Base-by-base conservation (phyloP, 345 rosid genomes). In the Durio zibethinus region DNA sequence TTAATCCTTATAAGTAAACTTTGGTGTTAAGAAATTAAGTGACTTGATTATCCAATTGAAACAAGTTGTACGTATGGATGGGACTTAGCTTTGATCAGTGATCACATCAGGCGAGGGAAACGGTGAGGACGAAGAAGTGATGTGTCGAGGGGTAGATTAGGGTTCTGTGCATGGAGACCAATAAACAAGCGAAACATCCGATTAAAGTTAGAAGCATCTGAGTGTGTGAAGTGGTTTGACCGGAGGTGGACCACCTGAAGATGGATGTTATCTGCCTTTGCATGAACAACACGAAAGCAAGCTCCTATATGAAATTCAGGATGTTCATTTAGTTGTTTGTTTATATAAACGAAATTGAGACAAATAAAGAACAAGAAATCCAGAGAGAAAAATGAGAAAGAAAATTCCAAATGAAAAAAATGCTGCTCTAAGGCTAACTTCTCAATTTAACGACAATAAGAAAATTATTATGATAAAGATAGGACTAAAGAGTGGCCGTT, bases 251-350 rank as follows among this genome's bases (percentile, higher is more conserved):
- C 57, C 59, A n/a, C 77, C 0, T 35, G 21, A 33, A 33, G n/a
- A 4, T 33, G 35, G 1, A 1, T 33, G 35, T 33, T 33, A 48
- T 48, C 12, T 21, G 31, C 20, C 20, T 56, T 33, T 68, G 80
- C 48, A 75, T 77, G 70, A 78, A 31, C 25, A 8, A 16, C 7
- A 43, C 64, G 29, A 74, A 78, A 78, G n/a, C n/a, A n/a, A n/a
- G n/a, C n/a, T n/a, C n/a, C n/a, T n/a, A n/a, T n/a, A n/a, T n/a
- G n/a, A n/a, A n/a, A n/a, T n/a, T n/a, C n/a, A n/a, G n/a, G n/a
- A n/a, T n/a, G n/a, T n/a, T n/a, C n/a, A n/a, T n/a, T n/a, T n/a
- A n/a, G n/a, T n/a, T n/a, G 9, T 47, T 12, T 47, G 11, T 47
- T 47, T 47, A 47, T 38, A 31, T 4, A 16, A 45, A 56, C n/a